Base-by-base conservation (phyloP, 208 protist species). In the Lotmaria passim region DNA sequence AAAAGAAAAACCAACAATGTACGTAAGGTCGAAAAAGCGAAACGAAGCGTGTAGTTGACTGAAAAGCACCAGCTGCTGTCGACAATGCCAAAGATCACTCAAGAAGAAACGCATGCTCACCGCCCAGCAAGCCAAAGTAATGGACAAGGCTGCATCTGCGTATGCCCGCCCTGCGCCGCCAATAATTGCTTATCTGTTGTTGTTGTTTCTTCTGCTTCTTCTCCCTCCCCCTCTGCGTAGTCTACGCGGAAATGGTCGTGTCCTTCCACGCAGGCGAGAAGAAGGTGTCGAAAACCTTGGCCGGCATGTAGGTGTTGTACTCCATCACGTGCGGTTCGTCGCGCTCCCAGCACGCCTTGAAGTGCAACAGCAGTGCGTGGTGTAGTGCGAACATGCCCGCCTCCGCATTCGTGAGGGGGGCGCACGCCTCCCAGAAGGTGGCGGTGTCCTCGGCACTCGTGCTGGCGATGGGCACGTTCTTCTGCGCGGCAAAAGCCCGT, bases 251-350 rank as follows among this genome's bases (percentile, higher is more conserved):
- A 2, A 57, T 17, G 3, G 62, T 51, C 1, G 73, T 65, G 52
- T 65, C 52, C 41, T 44, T 62, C 77, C 78, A 87, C 30, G 51
- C 53, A 3, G 46, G 58, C 19, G 47, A 62, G 73, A 96, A 91
- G 73, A 93, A 96, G 21, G 75, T 90, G 60, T 39, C 41, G 52
- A 86, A 85, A 5, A 97, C 89, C 17, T 73, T 82, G 21, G 79
- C 43, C 10, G 72, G 52, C 52, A 94, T 84, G 61, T 92, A 95
- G 24, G 77, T 90, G 63, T 81, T 85, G 78, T 93, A 95, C 51
- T 86, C 82, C 92, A 94, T 94, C 47, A 94, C 86, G 38, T 89
- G 83, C n/a, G 92, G 92, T 55, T 79, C 44, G 64, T 97, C 87
- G 8, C 82, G 76, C 58, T 86, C 79, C 92, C 92, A 97, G 71